Evolutionary conservation across 2,329 filamentous ascomycete genomes (phyloP).

Genomic region (Cadophora luteo-olivacea): DNA sequence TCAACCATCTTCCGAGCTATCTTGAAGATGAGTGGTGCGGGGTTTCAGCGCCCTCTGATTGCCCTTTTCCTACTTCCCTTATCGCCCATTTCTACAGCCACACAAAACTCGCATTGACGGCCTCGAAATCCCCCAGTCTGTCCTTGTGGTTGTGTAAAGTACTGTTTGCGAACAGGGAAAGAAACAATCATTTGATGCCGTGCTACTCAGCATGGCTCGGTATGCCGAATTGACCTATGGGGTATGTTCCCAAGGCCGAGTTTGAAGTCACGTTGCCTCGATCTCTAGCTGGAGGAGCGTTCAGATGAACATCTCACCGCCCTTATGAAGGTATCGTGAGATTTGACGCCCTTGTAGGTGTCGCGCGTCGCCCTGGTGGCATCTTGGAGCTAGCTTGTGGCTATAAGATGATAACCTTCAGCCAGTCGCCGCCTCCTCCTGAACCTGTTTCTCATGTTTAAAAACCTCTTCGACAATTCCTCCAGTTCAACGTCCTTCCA

Average conservation of each 20-base stretch:
- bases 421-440: neutral
- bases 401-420: slow-evolving; percentile 11
- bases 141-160: slow-evolving; percentile 9
- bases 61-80: slow-evolving; percentile 7
- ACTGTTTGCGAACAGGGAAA: slow-evolving; percentile 3
- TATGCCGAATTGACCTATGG: slow-evolving; percentile 12
- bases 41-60: neutral
- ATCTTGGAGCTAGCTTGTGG: neutral
- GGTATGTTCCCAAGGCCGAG: neutral
- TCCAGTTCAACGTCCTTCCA: neutral
- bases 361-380: slow-evolving; percentile 7
- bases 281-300: neutral
- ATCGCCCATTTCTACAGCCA: neutral
- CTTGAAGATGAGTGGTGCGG: neutral
- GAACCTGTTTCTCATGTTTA: neutral
- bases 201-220: slow-evolving; percentile 11
- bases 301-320: slow-evolving; percentile 6
- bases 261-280: slow-evolving; percentile 1
- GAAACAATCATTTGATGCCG: slow-evolving; percentile 8
- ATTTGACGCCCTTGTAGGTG: neutral
- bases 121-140: neutral
- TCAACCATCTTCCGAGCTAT: neutral
- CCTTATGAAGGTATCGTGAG: neutral
- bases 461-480: neutral
- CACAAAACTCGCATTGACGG: neutral